phyloP scores from a whole-genome alignment of 768 basidiomycete genomes.

The Lactarius vividus region DNA sequence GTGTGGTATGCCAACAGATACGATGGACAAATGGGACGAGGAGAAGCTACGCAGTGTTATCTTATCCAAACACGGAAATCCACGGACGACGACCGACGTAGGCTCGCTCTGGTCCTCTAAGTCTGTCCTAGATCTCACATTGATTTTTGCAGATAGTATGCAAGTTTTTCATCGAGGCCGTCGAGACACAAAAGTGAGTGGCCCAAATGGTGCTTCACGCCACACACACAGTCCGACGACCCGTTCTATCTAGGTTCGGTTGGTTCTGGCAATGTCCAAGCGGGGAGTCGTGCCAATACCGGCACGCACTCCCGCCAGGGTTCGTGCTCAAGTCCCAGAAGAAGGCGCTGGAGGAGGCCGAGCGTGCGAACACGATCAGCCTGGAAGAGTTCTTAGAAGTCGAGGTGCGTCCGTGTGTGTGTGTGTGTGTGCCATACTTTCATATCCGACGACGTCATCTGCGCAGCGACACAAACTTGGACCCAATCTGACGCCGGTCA shows the following conservation, averaged over 20 bases:
- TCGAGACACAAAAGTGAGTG: constrained; percentile 79
- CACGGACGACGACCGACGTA: constrained; percentile 89
- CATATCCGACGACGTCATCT: background rate
- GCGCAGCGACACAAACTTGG: constrained; percentile 91
- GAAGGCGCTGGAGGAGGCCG: constrained; percentile 89
- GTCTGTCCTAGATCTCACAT: constrained; percentile 3
- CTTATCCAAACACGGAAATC: constrained; percentile 82
- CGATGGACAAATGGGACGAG: constrained; percentile 98
- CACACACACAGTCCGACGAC: background rate
- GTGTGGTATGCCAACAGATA: constrained; percentile 52
- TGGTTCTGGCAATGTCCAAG: constrained; percentile 98
- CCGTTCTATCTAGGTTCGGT: constrained; percentile 54
- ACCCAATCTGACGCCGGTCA: constrained; percentile 87
- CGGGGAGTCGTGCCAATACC: constrained; percentile 86
- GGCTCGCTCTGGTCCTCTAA: constrained; percentile 28
- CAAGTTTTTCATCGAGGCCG: constrained; percentile 95
- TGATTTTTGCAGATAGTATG: constrained; percentile 76
- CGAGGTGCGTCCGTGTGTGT: constrained; percentile 55
- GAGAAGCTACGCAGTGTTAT: constrained; percentile 91
- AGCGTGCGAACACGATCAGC: constrained; percentile 84
- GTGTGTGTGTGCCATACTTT: background rate
- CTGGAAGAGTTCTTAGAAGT: constrained; percentile 97
- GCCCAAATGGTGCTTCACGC: background rate
- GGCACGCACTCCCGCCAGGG: constrained; percentile 93
- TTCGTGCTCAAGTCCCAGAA: constrained; percentile 93